These are phyloP conservation scores for Pouteria glomerata DNA, from an alignment of 148 eudicot genomes.

Conservation along the genomic window DNA sequence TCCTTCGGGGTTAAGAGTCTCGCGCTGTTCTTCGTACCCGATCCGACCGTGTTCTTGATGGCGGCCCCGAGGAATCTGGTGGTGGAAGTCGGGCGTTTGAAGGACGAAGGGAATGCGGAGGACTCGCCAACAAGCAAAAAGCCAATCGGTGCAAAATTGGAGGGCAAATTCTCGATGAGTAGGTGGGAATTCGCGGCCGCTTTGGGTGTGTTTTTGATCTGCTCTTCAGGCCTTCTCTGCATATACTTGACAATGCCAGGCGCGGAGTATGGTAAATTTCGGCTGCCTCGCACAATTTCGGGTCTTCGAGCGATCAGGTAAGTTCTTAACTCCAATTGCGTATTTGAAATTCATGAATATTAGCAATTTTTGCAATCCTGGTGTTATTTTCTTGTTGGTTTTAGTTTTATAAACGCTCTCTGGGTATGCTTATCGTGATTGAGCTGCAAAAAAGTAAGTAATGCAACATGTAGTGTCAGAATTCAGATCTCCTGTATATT, in stretches of 20 bases:
- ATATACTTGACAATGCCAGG: slow-evolving; percentile 76
- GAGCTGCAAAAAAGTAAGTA: background rate
- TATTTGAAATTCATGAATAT: background rate
- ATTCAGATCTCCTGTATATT: background rate
- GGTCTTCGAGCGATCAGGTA: slow-evolving; percentile 93
- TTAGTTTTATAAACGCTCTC: background rate
- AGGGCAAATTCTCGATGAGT: slow-evolving; percentile 49
- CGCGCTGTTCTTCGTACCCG: no score
- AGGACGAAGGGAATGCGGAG: slow-evolving; percentile 52
- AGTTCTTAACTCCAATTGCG: slow-evolving; percentile 4
- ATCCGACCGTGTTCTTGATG: slow-evolving; percentile 31
- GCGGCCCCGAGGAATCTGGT: slow-evolving; percentile 67
- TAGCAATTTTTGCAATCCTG: background rate
- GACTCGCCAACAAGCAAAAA: slow-evolving; percentile 74
- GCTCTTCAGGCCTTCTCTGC: slow-evolving; percentile 46
- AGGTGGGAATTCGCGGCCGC: slow-evolving; percentile 60
- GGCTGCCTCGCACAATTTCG: slow-evolving; percentile 68
- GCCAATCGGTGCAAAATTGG: slow-evolving; percentile 29
- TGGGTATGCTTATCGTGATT: background rate
- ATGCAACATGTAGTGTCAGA: no score
- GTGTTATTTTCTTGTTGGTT: background rate
- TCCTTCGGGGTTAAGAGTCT: background rate
- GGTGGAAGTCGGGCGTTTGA: slow-evolving; percentile 26
- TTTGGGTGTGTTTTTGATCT: slow-evolving; percentile 50
- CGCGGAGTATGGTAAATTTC: slow-evolving; percentile 65